Conservation (phyloP, 208 protist genomes). For the Trypanosoma caninum region DNA sequence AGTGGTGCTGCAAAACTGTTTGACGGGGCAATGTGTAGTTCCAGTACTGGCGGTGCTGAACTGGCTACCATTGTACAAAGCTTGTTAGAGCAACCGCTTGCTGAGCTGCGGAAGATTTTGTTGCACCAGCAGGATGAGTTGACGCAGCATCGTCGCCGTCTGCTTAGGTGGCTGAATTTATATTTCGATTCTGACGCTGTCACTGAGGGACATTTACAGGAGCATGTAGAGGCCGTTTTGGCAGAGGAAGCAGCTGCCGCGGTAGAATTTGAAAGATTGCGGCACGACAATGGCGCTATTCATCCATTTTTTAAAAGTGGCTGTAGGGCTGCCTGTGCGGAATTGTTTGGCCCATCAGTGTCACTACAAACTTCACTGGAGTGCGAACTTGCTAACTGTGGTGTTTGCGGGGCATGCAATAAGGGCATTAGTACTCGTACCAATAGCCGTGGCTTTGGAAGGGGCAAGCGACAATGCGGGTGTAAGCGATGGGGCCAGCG, state of each 20-base stretch:
- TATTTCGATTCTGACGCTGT: slow-evolving; percentile 6
- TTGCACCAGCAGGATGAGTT: slow-evolving; percentile 1
- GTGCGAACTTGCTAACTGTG: background rate
- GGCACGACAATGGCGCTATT: background rate
- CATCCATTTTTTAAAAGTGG: background rate
- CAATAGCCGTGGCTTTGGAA: background rate
- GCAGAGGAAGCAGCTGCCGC: background rate
- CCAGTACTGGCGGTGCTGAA: background rate
- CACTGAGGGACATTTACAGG: background rate
- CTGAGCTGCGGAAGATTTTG: slow-evolving; percentile 4
- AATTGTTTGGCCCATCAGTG: background rate
- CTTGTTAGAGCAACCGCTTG: slow-evolving; percentile 9
- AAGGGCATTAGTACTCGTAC: background rate
- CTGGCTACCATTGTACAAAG: slow-evolving; percentile 2
- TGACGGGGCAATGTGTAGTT: background rate
- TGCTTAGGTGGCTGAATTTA: background rate
- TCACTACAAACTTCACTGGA: slow-evolving; percentile 7
- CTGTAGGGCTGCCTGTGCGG: background rate
- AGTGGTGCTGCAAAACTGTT: background rate
- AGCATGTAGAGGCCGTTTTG: background rate
- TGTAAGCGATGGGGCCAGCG: background rate
- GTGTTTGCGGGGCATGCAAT: background rate
- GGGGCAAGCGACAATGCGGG: background rate
- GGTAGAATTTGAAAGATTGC: background rate
- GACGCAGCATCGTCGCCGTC: background rate